A percentile compares a stretch with the other conserved stretches of the same genome.
phyloP scores from a whole-genome alignment of 1,284 basidiomycete species.

The Ganoderma sinense region DNA sequence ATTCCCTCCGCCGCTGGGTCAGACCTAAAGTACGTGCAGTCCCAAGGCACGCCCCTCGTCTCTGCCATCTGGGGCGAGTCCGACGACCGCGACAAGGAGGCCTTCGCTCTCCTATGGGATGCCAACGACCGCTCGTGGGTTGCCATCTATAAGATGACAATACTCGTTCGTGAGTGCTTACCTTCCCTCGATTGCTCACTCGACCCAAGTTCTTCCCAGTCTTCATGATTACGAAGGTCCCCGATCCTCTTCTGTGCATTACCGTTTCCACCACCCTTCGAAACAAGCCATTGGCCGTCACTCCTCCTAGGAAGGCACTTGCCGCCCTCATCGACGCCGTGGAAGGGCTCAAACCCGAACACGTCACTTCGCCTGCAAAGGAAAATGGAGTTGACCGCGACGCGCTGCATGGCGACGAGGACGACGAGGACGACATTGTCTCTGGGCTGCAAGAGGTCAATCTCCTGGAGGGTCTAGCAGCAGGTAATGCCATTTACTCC shows the following conservation, averaged over 20 bases:
- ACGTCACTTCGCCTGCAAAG: conserved; percentile 29
- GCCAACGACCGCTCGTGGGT: conserved; percentile 68
- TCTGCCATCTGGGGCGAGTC: conserved; percentile 78
- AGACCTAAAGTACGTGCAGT: conserved; percentile 76
- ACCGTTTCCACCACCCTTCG: conserved; percentile 84
- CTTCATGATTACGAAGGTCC: conserved; percentile 74
- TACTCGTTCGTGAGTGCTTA: conserved; percentile 74
- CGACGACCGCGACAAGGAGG: conserved; percentile 55
- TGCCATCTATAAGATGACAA: conserved; percentile 75
- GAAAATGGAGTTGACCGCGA: conserved; percentile 15
- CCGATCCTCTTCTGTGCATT: conserved; percentile 80
- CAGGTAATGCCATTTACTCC: conserved; percentile 45
- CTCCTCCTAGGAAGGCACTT: conserved; percentile 62
- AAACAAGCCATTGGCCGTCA: conserved; percentile 66
- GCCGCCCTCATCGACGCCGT: conserved; percentile 50
- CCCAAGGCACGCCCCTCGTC: conserved; percentile 79
- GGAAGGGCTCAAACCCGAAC: conserved; percentile 38
- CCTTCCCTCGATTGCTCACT: not conserved
- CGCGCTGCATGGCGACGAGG: conserved; percentile 40
- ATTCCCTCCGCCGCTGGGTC: conserved; percentile 71
- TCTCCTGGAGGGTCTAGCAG: conserved; percentile 70
- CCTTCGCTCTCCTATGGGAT: conserved; percentile 71
- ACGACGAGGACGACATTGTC: conserved; percentile 45
- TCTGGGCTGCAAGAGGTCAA: conserved; percentile 82
- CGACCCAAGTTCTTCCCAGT: conserved; percentile 47